Base-by-base conservation (phyloP, 2,329 filamentous ascomycete species). In the Fusarium algeriense region DNA sequence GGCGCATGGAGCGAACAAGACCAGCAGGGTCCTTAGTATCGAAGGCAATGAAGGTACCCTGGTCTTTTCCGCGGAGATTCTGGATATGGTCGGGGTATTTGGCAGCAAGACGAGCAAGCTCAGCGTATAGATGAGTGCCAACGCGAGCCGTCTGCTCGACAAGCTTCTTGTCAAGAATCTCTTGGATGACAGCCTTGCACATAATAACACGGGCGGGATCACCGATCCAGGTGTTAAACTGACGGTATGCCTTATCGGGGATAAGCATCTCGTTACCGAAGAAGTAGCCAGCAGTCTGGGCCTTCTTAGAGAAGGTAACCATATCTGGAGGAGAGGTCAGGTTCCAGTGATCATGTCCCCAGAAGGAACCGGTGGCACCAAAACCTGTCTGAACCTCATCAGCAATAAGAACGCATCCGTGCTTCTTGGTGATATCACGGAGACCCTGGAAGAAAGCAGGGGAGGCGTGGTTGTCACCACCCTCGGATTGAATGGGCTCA, bases 171-270 rank as follows among this genome's bases (percentile, higher is more conserved):
- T 89, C 85, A 73, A 91, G 85, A 66, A 95, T 91, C 81, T 95
- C 93, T 64, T 92, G 82, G 78, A 94, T 89, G 80, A 95, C 93
- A 73, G 90, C 90, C 71, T 91, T 89, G 89, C 93, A 93, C 74
- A 95, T 87, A 73, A 95, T 84, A 19, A 91, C 92, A 67, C 92
- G 90, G 40, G 91, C 90, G 60, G 93, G 92, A 82, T 95, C 93
- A 75, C 93, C 92, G 86, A 95, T 94, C 92, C 92, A 95, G 60
- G 92, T 94, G 84, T 95, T 95, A 84, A 95, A 95, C 83, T 95
- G 93, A 69, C 93, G 89, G 84, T 94, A 95, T 34, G 93, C 90
- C 84, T 93, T 93, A 82, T 94, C 94, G 28, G 93, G 93, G 54
- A 91, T 85, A 54, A 95, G 85, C 46, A 88, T 88, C n/a, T 88